These are phyloP conservation scores for Puccinia polysora DNA, from an alignment of 1,284 basidiomycete species.

Conservation along the genomic window DNA sequence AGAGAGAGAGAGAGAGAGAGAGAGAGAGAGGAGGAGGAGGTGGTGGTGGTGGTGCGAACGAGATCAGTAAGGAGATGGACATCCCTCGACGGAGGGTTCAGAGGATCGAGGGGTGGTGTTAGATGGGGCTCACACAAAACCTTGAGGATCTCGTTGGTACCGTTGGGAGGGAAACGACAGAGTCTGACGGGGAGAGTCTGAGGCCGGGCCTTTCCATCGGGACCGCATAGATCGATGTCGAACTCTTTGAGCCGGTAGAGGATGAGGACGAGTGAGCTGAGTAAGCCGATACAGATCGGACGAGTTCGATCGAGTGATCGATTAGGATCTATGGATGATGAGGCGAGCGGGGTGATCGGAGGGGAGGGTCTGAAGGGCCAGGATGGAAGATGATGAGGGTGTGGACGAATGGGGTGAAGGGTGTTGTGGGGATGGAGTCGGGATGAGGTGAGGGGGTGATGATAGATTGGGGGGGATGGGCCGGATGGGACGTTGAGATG, in stretches of 20 bases:
- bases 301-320: no score
- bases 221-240: neutral
- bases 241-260: slow-evolving; percentile 21
- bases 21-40: neutral
- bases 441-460: slow-evolving; percentile 9
- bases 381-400: slow-evolving; percentile 8
- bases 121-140: slow-evolving; percentile 21
- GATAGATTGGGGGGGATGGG: neutral
- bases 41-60: neutral
- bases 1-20: neutral
- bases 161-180: slow-evolving; percentile 16
- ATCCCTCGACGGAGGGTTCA: neutral
- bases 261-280: slow-evolving; percentile 31
- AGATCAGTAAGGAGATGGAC: neutral
- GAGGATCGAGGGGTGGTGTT: no score
- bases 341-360: neutral
- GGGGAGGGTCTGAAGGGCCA: neutral
- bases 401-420: neutral
- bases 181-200: slow-evolving; percentile 31
- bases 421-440: neutral
- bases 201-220: slow-evolving; percentile 15
- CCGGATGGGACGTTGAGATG: slow-evolving; percentile 5
- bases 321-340: slow-evolving; percentile 1
- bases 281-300: slow-evolving; percentile 36
- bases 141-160: slow-evolving; percentile 13